These are phyloP conservation scores for Asclepias syriaca DNA, from an alignment of 257 asterid genomes.

Conservation along the genomic window DNA sequence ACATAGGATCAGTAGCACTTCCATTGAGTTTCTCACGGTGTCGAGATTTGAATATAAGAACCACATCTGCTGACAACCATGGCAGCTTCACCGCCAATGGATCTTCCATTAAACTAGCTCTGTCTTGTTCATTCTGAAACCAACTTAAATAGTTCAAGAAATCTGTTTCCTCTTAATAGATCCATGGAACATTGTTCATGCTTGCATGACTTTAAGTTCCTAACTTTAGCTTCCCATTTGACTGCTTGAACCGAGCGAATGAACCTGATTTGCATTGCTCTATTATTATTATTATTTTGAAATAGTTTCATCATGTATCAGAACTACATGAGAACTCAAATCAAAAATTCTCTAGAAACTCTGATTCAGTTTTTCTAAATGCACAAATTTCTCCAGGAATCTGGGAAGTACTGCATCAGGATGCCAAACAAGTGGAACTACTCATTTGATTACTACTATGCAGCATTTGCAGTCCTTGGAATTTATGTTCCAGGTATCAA, in stretches of 20 bases:
- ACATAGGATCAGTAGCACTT: neutral
- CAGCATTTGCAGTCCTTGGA: constrained; percentile 49
- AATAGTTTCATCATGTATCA: neutral
- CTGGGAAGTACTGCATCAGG: constrained; percentile 53
- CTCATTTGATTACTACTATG: constrained; percentile 69
- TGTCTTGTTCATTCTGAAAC: neutral
- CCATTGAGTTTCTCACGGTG: neutral
- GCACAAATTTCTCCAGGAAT: constrained; percentile 25
- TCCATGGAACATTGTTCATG: neutral
- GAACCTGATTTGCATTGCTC: neutral
- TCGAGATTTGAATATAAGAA: neutral
- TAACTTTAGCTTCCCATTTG: neutral
- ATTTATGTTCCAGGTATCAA: constrained; percentile 62
- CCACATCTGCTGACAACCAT: neutral
- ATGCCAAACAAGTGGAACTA: constrained; percentile 87
- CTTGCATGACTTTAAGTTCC: neutral
- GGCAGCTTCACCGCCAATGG: neutral
- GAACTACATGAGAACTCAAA: neutral
- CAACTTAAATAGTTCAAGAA: neutral
- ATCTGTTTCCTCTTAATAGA: neutral
- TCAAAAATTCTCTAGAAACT: neutral
- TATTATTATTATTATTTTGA: neutral
- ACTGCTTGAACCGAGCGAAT: neutral
- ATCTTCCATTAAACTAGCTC: neutral
- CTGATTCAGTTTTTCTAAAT: neutral